These are phyloP conservation scores for Rhizopus sp. DNA, from an alignment of 371 early-diverging fungal genomes.

Conservation along the genomic window DNA sequence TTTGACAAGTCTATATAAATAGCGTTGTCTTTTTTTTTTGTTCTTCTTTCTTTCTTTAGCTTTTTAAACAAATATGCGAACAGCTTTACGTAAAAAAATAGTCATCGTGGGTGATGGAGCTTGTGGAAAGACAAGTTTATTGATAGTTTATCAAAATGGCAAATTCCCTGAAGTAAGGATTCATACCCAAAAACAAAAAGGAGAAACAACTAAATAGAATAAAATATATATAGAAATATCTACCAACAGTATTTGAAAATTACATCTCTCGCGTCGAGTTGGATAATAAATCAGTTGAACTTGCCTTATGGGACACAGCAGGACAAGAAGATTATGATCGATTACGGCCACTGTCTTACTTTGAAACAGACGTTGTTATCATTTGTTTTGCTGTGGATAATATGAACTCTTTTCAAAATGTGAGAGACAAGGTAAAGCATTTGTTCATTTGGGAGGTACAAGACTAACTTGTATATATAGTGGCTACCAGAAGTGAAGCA, in stretches of 20 bases:
- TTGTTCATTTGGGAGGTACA: neutral
- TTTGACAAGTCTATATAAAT: neutral
- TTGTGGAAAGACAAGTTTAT: constrained; percentile 43
- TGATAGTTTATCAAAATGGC: constrained; percentile 46
- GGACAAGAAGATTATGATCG: constrained; percentile 90
- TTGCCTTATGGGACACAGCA: constrained; percentile 94
- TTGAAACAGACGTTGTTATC: constrained; percentile 87
- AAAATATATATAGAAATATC: constrained; percentile 31
- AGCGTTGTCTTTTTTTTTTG: constrained; percentile 6
- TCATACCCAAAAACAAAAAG: neutral
- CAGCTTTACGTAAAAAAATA: constrained; percentile 33
- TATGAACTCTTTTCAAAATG: constrained; percentile 79
- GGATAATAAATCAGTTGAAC: constrained; percentile 73
- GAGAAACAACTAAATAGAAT: neutral
- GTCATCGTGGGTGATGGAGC: constrained; percentile 46
- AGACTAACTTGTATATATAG: constrained; percentile 20
- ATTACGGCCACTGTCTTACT: constrained; percentile 81
- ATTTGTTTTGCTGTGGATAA: constrained; percentile 85
- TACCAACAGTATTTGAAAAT: constrained; percentile 90
- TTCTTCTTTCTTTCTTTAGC: constrained; percentile 12
- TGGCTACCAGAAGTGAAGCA: constrained; percentile 69
- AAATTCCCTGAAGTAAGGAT: constrained; percentile 35
- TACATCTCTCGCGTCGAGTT: constrained; percentile 80
- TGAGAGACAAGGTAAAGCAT: constrained; percentile 68
- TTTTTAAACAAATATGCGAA: constrained; percentile 8